Conservation (phyloP, 176 grass and related monocot species). For the Aechmea fasciata region DNA sequence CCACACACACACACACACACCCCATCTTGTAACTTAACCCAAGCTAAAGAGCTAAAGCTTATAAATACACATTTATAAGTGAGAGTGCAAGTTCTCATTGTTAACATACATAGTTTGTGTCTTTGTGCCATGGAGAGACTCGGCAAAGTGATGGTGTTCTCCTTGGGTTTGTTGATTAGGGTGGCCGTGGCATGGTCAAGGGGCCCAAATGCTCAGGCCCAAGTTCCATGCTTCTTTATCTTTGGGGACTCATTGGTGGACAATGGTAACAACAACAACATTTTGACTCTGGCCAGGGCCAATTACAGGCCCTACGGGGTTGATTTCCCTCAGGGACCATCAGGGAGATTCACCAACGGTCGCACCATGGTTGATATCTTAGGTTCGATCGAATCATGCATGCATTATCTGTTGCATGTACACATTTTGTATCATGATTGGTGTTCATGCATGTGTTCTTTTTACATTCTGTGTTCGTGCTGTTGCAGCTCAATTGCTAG, state of each 20-base stretch:
- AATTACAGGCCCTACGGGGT: conserved; percentile 86
- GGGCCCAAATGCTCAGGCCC: neutral
- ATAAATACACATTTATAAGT: neutral
- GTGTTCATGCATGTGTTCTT: no score
- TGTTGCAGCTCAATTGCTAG: conserved; percentile 35
- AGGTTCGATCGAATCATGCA: conserved; percentile 20
- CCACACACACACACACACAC: neutral
- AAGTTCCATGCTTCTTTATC: conserved; percentile 74
- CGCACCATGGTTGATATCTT: conserved; percentile 78
- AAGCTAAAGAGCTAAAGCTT: neutral
- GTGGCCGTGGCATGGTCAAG: neutral
- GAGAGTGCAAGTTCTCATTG: no score
- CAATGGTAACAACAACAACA: conserved; percentile 90
- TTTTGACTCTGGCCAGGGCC: conserved; percentile 64
- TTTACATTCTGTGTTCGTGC: neutral
- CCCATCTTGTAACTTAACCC: neutral
- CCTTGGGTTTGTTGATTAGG: neutral
- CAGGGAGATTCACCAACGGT: conserved; percentile 88
- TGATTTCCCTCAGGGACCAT: conserved; percentile 57
- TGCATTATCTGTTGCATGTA: neutral
- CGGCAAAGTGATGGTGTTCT: neutral
- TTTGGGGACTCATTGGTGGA: conserved; percentile 90
- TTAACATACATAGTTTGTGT: neutral
- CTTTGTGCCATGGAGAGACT: neutral
- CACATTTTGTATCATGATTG: neutral